Evolutionary conservation across 495 filamentous ascomycete genomes (phyloP).

Genomic region (Penicillium herquei): DNA sequence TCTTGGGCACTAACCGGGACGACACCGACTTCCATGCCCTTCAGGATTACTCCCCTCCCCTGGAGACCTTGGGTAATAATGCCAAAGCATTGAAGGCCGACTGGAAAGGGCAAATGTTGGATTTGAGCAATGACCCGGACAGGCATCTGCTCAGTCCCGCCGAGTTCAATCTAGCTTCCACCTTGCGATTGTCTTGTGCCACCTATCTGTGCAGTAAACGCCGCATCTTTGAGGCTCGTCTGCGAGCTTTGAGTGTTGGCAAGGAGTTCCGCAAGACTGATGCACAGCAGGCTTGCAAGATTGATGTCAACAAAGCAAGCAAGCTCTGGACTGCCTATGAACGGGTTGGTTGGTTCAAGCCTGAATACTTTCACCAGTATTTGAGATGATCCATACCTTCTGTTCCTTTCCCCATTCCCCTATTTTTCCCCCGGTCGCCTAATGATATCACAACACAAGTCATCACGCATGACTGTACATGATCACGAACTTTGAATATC

Average conservation of each 20-base stretch:
- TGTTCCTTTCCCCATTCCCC: background rate
- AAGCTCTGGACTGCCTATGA: constrained; percentile 93
- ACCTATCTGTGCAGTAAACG: constrained; percentile 95
- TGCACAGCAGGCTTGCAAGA: constrained; percentile 94
- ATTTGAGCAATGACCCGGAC: constrained; percentile 78
- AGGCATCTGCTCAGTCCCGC: constrained; percentile 72
- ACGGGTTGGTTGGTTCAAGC: constrained; percentile 82
- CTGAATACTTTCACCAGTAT: constrained; percentile 56
- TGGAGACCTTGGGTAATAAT: constrained; percentile 62
- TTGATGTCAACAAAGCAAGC: constrained; percentile 98
- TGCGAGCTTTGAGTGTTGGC: constrained; percentile 63
- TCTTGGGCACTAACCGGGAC: constrained; percentile 64
- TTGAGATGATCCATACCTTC: constrained; percentile 27
- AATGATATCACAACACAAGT: background rate
- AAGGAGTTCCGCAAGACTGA: constrained; percentile 98
- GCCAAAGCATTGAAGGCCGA: constrained; percentile 74
- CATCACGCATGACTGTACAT: no score
- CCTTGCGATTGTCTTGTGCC: constrained; percentile 80
- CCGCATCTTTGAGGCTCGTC: constrained; percentile 79
- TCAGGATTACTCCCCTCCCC: constrained; percentile 73
- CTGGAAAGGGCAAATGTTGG: constrained; percentile 80
- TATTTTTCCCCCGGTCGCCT: background rate
- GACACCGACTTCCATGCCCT: constrained; percentile 84
- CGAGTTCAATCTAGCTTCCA: constrained; percentile 75
- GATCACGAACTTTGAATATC: no score